These are phyloP conservation scores for Cyclocybe aegerita DNA, from an alignment of 768 basidiomycete species.

Conservation along the genomic window DNA sequence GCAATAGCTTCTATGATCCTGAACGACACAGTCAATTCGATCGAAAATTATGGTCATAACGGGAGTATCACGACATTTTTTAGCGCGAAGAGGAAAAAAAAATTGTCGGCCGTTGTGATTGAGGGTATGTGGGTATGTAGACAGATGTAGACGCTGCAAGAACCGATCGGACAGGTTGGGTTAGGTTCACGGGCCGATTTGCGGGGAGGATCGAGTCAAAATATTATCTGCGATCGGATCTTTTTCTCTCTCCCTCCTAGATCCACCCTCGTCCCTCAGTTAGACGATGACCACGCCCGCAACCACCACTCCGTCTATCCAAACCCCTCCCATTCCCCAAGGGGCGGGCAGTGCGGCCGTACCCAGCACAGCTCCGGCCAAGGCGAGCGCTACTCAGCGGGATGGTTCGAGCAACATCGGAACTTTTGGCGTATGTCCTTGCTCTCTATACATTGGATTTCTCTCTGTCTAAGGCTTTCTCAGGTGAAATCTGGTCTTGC, in stretches of 20 bases:
- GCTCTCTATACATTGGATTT: conserved; percentile 9
- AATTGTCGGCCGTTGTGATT: too few species aligned
- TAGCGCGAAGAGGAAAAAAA: too few species aligned
- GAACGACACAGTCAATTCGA: too few species aligned
- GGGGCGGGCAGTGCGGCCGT: conserved; percentile 39
- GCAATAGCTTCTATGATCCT: too few species aligned
- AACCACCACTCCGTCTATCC: conserved; percentile 25
- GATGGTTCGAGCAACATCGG: conserved; percentile 64
- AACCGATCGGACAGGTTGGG: conserved; percentile 1
- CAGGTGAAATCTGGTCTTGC: conserved; percentile 93
- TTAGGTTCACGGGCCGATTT: conserved; percentile 18
- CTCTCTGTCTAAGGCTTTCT: conserved; percentile 2
- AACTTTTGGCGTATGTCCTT: conserved; percentile 61
- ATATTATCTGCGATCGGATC: conserved; percentile 2
- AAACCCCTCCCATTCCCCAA: conserved; percentile 34
- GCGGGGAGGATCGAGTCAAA: conserved; percentile 8
- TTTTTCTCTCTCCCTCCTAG: conserved; percentile 9
- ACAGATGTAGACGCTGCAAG: not conserved
- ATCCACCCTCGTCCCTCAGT: not conserved
- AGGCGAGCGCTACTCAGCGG: conserved; percentile 39
- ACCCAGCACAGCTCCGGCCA: conserved; percentile 50
- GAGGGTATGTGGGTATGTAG: not conserved
- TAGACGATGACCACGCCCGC: conserved; percentile 26
- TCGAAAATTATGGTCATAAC: too few species aligned
- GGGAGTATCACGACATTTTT: too few species aligned